These are phyloP conservation scores for Apiospora pterosperma DNA, from an alignment of 2,329 filamentous ascomycete species.

Conservation along the genomic window DNA sequence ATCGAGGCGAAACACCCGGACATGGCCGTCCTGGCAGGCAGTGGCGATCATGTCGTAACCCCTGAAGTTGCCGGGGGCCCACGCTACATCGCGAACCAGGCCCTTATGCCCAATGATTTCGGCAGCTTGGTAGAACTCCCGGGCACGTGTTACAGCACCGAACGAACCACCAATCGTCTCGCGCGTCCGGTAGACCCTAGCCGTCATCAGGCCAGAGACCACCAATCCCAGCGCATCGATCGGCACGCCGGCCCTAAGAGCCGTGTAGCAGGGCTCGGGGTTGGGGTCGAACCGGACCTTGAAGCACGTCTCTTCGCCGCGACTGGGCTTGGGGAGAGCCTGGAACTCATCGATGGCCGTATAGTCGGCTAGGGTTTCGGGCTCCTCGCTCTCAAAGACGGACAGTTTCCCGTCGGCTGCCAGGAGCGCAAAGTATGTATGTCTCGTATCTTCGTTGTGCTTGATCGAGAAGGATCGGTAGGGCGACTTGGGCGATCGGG, in stretches of 20 bases:
- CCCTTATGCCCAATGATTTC: slow-evolving; percentile 71
- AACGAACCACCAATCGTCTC: slow-evolving; percentile 51
- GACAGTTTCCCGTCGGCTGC: slow-evolving; percentile 77
- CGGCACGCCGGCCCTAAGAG: slow-evolving; percentile 76
- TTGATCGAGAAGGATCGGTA: slow-evolving; percentile 85
- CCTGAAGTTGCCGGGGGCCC: slow-evolving; percentile 87
- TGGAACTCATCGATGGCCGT: slow-evolving; percentile 71
- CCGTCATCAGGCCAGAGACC: slow-evolving; percentile 79
- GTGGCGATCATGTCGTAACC: slow-evolving; percentile 90
- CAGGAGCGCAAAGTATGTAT: slow-evolving; percentile 82
- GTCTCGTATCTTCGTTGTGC: slow-evolving; percentile 71
- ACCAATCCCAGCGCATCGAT: slow-evolving; percentile 76
- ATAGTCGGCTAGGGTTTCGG: slow-evolving; percentile 78
- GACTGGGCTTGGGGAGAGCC: slow-evolving; percentile 65
- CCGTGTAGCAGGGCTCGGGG: slow-evolving; percentile 72
- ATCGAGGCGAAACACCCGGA: slow-evolving; percentile 82
- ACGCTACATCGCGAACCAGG: slow-evolving; percentile 82
- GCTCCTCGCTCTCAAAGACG: slow-evolving; percentile 81
- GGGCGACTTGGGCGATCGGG: slow-evolving; percentile 56
- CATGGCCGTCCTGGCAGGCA: slow-evolving; percentile 85
- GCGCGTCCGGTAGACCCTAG: slow-evolving; percentile 77
- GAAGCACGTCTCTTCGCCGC: slow-evolving; percentile 86
- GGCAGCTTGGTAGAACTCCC: slow-evolving; percentile 81
- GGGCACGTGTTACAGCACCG: slow-evolving; percentile 54
- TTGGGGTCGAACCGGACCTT: slow-evolving; percentile 86